Evolutionary conservation across 192 early-diverging fungal genomes (phyloP).

Genomic region (Podila epicladia): DNA sequence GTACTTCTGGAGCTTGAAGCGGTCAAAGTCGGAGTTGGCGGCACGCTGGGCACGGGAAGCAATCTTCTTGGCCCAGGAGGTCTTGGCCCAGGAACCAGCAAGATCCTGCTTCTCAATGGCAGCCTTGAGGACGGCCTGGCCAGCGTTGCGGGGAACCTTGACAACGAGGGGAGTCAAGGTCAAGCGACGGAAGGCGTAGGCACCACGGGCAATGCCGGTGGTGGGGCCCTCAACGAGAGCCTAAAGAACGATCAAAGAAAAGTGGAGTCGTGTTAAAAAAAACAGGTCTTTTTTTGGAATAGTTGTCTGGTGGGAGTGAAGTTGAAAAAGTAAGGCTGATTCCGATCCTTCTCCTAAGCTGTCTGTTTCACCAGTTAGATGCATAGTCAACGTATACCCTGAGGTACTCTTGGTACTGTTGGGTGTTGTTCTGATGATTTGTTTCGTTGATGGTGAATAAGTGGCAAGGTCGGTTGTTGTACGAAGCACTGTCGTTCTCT

Average conservation of each 20-base stretch:
- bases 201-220: slow-evolving; percentile 91
- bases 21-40: slow-evolving; percentile 91
- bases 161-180: slow-evolving; percentile 91
- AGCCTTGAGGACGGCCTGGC: slow-evolving; percentile 80
- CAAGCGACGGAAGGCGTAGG: slow-evolving; percentile 89
- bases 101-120: slow-evolving; percentile 88
- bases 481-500: no score
- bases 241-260: slow-evolving; percentile 31
- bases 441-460: no score
- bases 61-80: slow-evolving; percentile 97
- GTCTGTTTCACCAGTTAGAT: no score
- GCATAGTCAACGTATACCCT: no score
- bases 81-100: slow-evolving; percentile 83
- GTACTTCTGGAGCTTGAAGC: slow-evolving; percentile 97
- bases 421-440: no score
- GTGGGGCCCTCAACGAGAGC: slow-evolving; percentile 98
- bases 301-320: neutral
- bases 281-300: neutral
- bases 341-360: no score
- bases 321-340: no score
- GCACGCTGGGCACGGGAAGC: slow-evolving; percentile 81
- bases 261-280: neutral
- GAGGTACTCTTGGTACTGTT: no score
- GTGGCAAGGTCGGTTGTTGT: no score
- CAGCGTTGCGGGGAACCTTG: slow-evolving; percentile 79